These are phyloP conservation scores for Vachellia collinsii DNA, from an alignment of 306 rosid species.

Conservation along the genomic window DNA sequence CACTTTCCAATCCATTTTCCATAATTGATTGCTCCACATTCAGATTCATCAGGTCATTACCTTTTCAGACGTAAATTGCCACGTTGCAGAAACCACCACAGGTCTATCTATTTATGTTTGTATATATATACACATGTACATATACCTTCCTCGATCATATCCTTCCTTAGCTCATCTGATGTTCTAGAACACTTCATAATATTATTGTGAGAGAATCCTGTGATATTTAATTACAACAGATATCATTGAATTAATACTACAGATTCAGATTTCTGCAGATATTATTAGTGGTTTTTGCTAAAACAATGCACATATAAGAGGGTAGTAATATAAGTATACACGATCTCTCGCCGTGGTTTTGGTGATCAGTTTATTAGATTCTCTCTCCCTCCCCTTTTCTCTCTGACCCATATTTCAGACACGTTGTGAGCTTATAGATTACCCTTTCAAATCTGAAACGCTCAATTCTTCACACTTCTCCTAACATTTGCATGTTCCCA, in stretches of 20 bases:
- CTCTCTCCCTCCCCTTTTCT: slow-evolving; percentile 8
- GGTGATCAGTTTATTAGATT: slow-evolving; percentile 35
- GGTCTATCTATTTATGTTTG: not conserved
- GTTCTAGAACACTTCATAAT: not conserved
- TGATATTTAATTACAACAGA: slow-evolving; percentile 12
- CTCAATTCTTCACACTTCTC: slow-evolving; percentile 15
- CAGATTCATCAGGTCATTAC: slow-evolving; percentile 34
- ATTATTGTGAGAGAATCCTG: slow-evolving; percentile 28
- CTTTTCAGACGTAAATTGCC: slow-evolving; percentile 22
- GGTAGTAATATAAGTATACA: too few species aligned
- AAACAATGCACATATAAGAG: too few species aligned
- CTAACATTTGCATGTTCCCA: not conserved
- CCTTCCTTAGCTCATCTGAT: not conserved
- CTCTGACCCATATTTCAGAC: slow-evolving; percentile 40
- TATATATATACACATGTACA: not conserved
- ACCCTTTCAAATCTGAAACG: slow-evolving; percentile 30
- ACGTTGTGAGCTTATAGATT: slow-evolving; percentile 39
- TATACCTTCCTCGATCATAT: not conserved
- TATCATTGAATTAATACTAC: slow-evolving; percentile 16
- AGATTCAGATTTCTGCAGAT: not conserved
- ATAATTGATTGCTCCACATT: slow-evolving; percentile 15
- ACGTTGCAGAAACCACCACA: slow-evolving; percentile 22
- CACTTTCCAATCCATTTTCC: slow-evolving; percentile 9
- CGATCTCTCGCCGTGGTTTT: slow-evolving; percentile 48
- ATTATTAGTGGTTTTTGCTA: too few species aligned